Evolutionary conservation across 441 rosid genomes (phyloP).

Genomic region (Kokia cookei): DNA sequence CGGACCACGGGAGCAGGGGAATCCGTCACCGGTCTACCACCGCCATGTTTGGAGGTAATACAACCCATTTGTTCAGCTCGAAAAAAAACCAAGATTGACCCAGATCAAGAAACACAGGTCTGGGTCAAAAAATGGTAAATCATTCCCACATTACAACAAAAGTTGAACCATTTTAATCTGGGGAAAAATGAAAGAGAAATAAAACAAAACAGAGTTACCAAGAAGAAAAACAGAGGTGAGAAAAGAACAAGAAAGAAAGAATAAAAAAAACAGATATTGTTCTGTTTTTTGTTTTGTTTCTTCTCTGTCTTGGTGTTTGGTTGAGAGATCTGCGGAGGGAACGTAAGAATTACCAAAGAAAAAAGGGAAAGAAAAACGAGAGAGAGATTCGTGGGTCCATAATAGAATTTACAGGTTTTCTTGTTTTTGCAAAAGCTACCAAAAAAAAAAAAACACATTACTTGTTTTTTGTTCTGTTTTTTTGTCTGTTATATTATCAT

Average conservation of each 20-base stretch:
- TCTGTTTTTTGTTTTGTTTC: not conserved
- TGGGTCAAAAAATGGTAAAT: slow-evolving; percentile 28
- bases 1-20: slow-evolving; percentile 26
- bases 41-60: slow-evolving; percentile 53
- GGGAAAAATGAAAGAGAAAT: slow-evolving; percentile 12
- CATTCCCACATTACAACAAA: slow-evolving; percentile 34
- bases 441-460: not conserved
- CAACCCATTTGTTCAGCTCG: slow-evolving; percentile 63
- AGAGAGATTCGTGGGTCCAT: slow-evolving; percentile 42
- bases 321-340: slow-evolving; percentile 44
- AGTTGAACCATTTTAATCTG: slow-evolving; percentile 12
- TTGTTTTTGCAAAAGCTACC: slow-evolving; percentile 17
- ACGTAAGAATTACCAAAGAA: slow-evolving; percentile 29
- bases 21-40: slow-evolving; percentile 20
- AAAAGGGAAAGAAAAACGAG: slow-evolving; percentile 19
- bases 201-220: slow-evolving; percentile 21
- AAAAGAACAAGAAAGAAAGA: not conserved
- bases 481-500: slow-evolving; percentile 8
- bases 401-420: slow-evolving; percentile 20
- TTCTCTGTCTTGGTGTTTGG: slow-evolving; percentile 5
- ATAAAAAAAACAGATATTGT: not conserved
- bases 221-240: not conserved
- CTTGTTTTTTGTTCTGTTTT: not conserved
- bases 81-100: slow-evolving; percentile 31
- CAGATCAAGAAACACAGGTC: slow-evolving; percentile 33